Base-by-base conservation (phyloP, 306 rosid genomes). In the Rosa persica region DNA sequence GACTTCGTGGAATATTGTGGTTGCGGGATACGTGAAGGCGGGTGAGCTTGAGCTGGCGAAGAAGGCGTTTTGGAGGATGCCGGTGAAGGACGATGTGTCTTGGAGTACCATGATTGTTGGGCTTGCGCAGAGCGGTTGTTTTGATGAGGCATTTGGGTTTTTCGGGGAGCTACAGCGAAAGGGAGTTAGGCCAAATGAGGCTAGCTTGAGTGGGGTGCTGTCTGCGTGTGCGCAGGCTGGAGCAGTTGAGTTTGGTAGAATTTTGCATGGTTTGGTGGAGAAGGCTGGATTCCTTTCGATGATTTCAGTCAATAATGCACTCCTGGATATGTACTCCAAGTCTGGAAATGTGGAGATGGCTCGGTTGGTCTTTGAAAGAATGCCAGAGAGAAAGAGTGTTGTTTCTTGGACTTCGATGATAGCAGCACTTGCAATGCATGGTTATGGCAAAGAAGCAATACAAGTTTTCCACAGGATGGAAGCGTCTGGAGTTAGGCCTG, bases 101-200 rank as follows among this genome's bases (percentile, higher is more conserved):
- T 95, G 95, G 98, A 89, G 98, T 82, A 95, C 89, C 40, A 88
- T 95, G 92, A 91, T 92, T 81, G 89, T 89, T 79, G 98, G 93
- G 84, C 89, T 88, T 86, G 82, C 92, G 67, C 95, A 87, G 6
- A 78, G 67, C 39, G 91, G 95, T 62, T 87, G 65, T 57, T 92
- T 92, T 80, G 80, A 89, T 65, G 84, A 87, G 77, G 92, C 97
- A 76, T 88, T 92, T 85, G 87, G 85, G 57, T 75, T 89, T 86
- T 95, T 95, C 85, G 81, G 92, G 91, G 86, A 86, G 68, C 78
- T 94, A 78, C 70, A 52, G 68, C 19, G 81, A 19, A 54, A 57
- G 75, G 91, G 96, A 57, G 80, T 87, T 49, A 79, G 84, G 86
- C 82, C 90, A 2, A 95, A 89, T 79, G 98, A 91, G 89, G 90